Evolutionary conservation across 163 green algal genomes (phyloP).

Genomic region (Chlorella variabilis): DNA sequence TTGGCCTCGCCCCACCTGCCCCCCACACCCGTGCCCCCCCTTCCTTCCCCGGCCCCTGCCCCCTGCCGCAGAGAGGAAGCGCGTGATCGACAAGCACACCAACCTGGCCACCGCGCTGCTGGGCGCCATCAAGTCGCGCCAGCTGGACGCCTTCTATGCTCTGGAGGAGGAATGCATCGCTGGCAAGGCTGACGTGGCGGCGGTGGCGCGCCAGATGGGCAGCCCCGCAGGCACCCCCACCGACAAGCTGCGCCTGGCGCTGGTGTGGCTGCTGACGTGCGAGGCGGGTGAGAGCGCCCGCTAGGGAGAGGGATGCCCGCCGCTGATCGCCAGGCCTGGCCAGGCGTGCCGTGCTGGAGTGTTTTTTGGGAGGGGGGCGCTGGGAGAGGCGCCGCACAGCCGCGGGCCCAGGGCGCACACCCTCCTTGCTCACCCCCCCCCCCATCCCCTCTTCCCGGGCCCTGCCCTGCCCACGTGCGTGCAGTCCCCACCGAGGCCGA

Average conservation of each 20-base stretch:
- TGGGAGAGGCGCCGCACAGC: background rate
- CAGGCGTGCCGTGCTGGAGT: too few species aligned
- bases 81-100: constrained; percentile 98
- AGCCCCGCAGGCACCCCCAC: constrained; percentile 58
- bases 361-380: background rate
- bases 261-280: constrained; percentile 89
- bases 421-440: background rate
- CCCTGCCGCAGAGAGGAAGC: constrained; percentile 77
- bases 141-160: constrained; percentile 80
- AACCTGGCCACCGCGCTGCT: constrained; percentile 94
- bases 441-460: background rate
- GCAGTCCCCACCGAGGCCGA: constrained; percentile 64
- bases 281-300: constrained; percentile 57
- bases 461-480: background rate
- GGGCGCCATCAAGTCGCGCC: constrained; percentile 87
- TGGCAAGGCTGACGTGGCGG: constrained; percentile 74
- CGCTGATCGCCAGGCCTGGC: background rate
- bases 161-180: constrained; percentile 82
- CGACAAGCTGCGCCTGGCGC: constrained; percentile 93
- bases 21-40: too few species aligned
- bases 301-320: background rate
- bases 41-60: background rate
- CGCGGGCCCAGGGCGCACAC: background rate
- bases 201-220: constrained; percentile 61
- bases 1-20: too few species aligned